Evolutionary conservation across 2,329 filamentous ascomycete genomes (phyloP).

Genomic region (Penicillium sp.): DNA sequence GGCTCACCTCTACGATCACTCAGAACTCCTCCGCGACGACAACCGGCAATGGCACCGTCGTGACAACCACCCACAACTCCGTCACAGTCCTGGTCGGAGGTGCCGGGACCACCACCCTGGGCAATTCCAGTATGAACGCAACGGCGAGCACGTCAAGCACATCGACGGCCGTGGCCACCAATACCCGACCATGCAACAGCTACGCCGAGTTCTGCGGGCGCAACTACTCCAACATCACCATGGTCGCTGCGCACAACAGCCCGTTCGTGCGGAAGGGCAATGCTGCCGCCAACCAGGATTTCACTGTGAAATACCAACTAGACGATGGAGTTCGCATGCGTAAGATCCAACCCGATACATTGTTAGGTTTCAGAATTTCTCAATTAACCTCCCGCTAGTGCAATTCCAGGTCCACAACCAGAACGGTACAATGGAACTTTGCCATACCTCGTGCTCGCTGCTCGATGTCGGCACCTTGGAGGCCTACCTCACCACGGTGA

Average conservation of each 20-base stretch:
- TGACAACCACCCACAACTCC: slow-evolving; percentile 38
- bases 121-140: slow-evolving; percentile 43
- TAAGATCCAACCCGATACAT: slow-evolving; percentile 31
- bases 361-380: background rate
- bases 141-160: slow-evolving; percentile 52
- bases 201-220: slow-evolving; percentile 74
- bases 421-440: slow-evolving; percentile 69
- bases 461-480: slow-evolving; percentile 79
- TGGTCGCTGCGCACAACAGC: slow-evolving; percentile 78
- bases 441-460: slow-evolving; percentile 80
- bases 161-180: slow-evolving; percentile 51
- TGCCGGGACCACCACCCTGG: slow-evolving; percentile 46
- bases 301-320: slow-evolving; percentile 68
- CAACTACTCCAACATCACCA: slow-evolving; percentile 78
- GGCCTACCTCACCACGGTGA: slow-evolving; percentile 68
- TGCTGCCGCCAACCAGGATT: slow-evolving; percentile 72
- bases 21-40: slow-evolving; percentile 23
- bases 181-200: slow-evolving; percentile 79
- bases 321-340: slow-evolving; percentile 68
- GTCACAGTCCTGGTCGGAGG: slow-evolving; percentile 43
- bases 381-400: slow-evolving; percentile 40
- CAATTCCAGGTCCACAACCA: slow-evolving; percentile 61
- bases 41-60: slow-evolving; percentile 29
- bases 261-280: slow-evolving; percentile 72
- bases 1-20: slow-evolving; percentile 35